These are phyloP conservation scores for Peronosclerospora sorghi DNA, from an alignment of 352 stramenopile genomes.

Conservation along the genomic window DNA sequence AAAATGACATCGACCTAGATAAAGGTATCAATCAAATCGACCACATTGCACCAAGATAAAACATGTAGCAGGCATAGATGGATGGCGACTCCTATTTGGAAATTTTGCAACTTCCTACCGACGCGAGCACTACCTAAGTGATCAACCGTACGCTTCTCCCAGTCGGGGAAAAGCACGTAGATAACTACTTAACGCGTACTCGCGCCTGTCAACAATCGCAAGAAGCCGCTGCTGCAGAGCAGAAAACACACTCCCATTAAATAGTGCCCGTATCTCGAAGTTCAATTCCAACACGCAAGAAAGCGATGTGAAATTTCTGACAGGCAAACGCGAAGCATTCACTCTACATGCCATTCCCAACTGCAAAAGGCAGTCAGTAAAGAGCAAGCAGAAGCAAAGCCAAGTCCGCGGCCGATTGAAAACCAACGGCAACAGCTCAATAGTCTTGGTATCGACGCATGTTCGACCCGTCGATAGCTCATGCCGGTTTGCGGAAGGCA, in stretches of 20 bases:
- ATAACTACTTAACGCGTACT: conserved; percentile 3
- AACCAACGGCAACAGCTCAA: neutral
- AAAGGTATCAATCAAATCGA: too few species aligned
- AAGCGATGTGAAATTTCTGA: conserved; percentile 1
- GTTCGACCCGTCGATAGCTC: conserved; percentile 1
- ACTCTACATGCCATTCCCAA: conserved; percentile 4
- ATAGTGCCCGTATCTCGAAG: conserved; percentile 18
- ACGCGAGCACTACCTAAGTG: conserved; percentile 2
- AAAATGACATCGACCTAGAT: too few species aligned
- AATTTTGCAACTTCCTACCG: conserved; percentile 11
- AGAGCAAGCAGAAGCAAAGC: conserved; percentile 5
- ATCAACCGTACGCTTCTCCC: conserved; percentile 10
- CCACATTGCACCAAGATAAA: too few species aligned
- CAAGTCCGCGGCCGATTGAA: neutral
- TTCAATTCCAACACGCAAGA: conserved; percentile 19
- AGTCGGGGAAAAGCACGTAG: conserved; percentile 20
- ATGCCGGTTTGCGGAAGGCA: conserved; percentile 21
- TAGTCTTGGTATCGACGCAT: conserved; percentile 4
- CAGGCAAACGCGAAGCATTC: conserved; percentile 4
- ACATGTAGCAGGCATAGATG: too few species aligned
- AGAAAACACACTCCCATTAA: conserved; percentile 20
- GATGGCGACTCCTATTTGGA: too few species aligned
- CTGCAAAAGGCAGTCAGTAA: conserved; percentile 25
- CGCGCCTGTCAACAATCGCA: conserved; percentile 1
- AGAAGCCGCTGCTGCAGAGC: neutral